phyloP scores from a whole-genome alignment of 2,329 filamentous ascomycete genomes.

The Cladophialophora chaetospira region DNA sequence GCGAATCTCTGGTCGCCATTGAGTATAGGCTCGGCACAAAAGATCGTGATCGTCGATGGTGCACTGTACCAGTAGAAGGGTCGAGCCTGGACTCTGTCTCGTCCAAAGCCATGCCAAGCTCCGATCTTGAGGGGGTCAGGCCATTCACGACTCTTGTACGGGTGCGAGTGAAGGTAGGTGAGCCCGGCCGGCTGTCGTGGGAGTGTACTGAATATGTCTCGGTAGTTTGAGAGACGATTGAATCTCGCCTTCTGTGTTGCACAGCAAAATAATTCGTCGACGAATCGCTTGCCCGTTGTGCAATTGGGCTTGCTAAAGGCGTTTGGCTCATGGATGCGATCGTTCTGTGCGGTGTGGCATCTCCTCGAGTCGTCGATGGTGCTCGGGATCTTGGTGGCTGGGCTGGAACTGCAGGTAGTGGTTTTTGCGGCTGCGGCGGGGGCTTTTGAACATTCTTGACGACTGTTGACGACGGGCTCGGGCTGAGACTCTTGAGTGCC shows the following conservation, averaged over 20 bases:
- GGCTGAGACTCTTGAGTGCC: constrained; percentile 33
- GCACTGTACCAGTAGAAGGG: constrained; percentile 30
- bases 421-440: constrained; percentile 16
- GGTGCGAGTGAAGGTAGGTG: constrained; percentile 41
- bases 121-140: constrained; percentile 45
- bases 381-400: constrained; percentile 16
- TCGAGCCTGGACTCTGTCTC: constrained; percentile 35
- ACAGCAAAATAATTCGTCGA: constrained; percentile 39
- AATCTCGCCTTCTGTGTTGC: constrained; percentile 44
- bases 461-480: constrained; percentile 29
- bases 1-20: constrained; percentile 46
- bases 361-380: constrained; percentile 17
- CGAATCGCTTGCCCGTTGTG: constrained; percentile 21
- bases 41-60: constrained; percentile 42
- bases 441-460: constrained; percentile 26
- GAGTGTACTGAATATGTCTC: constrained; percentile 46
- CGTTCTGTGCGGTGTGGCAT: constrained; percentile 18
- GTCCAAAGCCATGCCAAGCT: constrained; percentile 42
- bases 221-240: constrained; percentile 43
- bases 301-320: constrained; percentile 27
- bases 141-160: constrained; percentile 49
- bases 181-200: constrained; percentile 41
- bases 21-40: constrained; percentile 50
- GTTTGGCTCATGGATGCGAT: constrained; percentile 22
- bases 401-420: constrained; percentile 5